A percentile compares a stretch with the other conserved stretches of the same genome.
Evolutionary conservation across 2,329 filamentous ascomycete species (phyloP).

Genomic region (Colletotrichum caudatum): DNA sequence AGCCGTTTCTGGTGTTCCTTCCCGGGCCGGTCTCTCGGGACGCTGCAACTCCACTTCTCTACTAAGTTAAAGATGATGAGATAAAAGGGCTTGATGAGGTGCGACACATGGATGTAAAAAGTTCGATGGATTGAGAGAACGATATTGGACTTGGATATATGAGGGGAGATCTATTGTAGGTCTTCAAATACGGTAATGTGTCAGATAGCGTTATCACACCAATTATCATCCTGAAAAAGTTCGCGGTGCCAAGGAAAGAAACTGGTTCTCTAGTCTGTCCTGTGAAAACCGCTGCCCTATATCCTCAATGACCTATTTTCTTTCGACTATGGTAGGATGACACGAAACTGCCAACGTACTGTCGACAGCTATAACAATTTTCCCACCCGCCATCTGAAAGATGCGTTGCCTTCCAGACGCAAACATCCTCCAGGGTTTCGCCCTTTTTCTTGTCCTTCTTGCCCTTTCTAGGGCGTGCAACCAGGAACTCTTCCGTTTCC

Average conservation of each 20-base stretch:
- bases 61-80: constrained; percentile 6
- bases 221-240: neutral
- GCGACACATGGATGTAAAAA: neutral
- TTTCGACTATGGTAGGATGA: neutral
- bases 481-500: too few species aligned
- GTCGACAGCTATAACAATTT: neutral
- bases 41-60: constrained; percentile 10
- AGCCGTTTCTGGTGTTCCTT: too few species aligned
- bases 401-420: neutral
- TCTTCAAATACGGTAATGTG: neutral
- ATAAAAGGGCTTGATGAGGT: constrained; percentile 7
- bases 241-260: neutral
- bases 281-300: neutral
- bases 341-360: neutral
- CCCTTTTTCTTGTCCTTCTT: neutral
- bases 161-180: neutral
- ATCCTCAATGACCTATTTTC: neutral
- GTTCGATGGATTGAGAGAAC: too few species aligned
- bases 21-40: constrained; percentile 5
- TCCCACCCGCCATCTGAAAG: neutral
- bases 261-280: constrained; percentile 11
- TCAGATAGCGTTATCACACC: neutral
- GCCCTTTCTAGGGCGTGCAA: too few species aligned
- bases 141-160: constrained; percentile 2
- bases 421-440: neutral